Evolutionary conservation across 805 yeast genomes (phyloP).

Genomic region (Starmerella khaoyaiensis): DNA sequence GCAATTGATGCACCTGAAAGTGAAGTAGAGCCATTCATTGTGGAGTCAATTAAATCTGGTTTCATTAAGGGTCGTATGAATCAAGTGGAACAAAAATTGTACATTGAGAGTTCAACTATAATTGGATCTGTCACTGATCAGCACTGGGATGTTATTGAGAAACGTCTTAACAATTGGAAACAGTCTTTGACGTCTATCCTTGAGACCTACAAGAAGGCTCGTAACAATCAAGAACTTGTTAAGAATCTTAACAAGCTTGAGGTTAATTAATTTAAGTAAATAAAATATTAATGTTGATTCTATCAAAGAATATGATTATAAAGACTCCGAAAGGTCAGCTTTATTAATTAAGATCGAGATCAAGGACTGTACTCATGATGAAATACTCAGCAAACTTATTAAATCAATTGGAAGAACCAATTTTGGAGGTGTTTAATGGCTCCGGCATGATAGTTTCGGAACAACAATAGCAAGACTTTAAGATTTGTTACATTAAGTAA

Average conservation of each 20-base stretch:
- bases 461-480: no score
- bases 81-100: constrained; percentile 29
- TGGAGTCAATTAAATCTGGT: constrained; percentile 33
- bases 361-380: no score
- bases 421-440: no score
- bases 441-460: no score
- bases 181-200: constrained; percentile 20
- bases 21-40: constrained; percentile 31
- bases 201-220: constrained; percentile 11
- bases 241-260: constrained; percentile 17
- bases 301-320: no score
- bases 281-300: no score
- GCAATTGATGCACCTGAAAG: constrained; percentile 21
- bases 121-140: constrained; percentile 29
- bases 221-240: constrained; percentile 14
- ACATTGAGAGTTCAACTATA: constrained; percentile 28
- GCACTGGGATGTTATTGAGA: constrained; percentile 30
- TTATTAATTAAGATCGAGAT: no score
- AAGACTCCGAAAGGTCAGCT: no score
- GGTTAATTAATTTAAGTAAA: no score
- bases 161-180: constrained; percentile 29
- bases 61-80: constrained; percentile 33
- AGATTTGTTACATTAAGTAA: no score
- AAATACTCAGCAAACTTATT: no score
- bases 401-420: no score